Conservation (phyloP, 1,284 basidiomycete genomes). For the Sporisorium reilianum region DNA sequence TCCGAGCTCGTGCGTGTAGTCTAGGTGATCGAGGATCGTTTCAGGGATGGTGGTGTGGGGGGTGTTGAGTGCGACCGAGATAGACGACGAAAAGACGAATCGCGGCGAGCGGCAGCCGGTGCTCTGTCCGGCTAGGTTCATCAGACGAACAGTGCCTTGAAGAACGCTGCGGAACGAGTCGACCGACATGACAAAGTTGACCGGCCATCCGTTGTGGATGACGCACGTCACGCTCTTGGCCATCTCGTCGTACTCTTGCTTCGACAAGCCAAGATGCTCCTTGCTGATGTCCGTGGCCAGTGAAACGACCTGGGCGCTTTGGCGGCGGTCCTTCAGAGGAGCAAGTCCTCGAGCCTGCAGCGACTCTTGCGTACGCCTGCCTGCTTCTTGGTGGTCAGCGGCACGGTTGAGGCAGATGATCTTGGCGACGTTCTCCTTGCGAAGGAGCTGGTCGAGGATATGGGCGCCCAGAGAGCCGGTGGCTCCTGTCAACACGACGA, state of each 20-base stretch:
- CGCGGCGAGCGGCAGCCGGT: constrained; percentile 69
- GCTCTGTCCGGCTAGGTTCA: constrained; percentile 73
- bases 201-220: constrained; percentile 57
- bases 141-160: constrained; percentile 74
- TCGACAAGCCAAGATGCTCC: constrained; percentile 22
- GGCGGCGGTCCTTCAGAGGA: not conserved
- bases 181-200: constrained; percentile 56
- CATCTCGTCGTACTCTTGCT: constrained; percentile 23
- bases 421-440: constrained; percentile 19
- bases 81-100: constrained; percentile 76
- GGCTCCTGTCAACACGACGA: constrained; percentile 50
- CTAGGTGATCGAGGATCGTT: constrained; percentile 70
- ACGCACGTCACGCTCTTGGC: constrained; percentile 31
- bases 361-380: constrained; percentile 33
- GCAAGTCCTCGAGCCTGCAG: constrained; percentile 26
- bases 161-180: constrained; percentile 62
- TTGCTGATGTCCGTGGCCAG: constrained; percentile 30
- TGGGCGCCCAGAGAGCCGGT: constrained; percentile 56
- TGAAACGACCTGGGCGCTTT: constrained; percentile 15
- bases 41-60: constrained; percentile 69
- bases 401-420: constrained; percentile 45
- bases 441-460: constrained; percentile 43
- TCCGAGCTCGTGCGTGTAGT: constrained; percentile 72
- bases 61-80: constrained; percentile 71
- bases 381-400: constrained; percentile 30